phyloP scores from a whole-genome alignment of 805 yeast genomes.

The Schwanniomyces sp. region DNA sequence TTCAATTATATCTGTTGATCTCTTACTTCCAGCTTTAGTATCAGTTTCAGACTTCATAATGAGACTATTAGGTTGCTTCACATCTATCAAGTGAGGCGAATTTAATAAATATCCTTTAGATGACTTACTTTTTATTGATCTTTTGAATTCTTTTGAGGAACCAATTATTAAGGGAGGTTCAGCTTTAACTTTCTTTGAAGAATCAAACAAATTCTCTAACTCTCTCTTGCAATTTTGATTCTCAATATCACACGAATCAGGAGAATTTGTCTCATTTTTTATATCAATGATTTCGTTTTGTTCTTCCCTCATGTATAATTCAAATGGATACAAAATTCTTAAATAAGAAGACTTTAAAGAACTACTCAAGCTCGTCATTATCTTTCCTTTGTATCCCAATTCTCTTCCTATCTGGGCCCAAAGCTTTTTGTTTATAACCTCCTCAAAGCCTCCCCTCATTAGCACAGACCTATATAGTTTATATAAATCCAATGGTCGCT shows the following conservation, averaged over 20 bases:
- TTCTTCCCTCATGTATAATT: slow-evolving; percentile 15
- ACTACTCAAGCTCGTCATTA: slow-evolving; percentile 69
- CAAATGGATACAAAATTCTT: slow-evolving; percentile 37
- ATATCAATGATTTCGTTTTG: slow-evolving; percentile 17
- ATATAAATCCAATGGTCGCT: slow-evolving; percentile 63
- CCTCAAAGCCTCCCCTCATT: slow-evolving; percentile 63
- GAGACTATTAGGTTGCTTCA: slow-evolving; percentile 26
- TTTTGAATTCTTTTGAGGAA: slow-evolving; percentile 43
- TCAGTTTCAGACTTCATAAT: slow-evolving; percentile 10
- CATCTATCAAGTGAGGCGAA: slow-evolving; percentile 49
- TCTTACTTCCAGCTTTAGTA: slow-evolving; percentile 4
- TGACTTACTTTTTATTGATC: slow-evolving; percentile 47
- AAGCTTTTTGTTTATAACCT: slow-evolving; percentile 61
- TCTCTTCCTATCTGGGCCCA: slow-evolving; percentile 89
- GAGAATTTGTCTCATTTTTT: background rate
- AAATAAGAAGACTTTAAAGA: slow-evolving; percentile 62
- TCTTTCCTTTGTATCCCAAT: slow-evolving; percentile 70
- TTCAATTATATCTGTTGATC: slow-evolving; percentile 7
- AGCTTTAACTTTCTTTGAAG: slow-evolving; percentile 1
- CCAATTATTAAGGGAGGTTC: slow-evolving; percentile 42
- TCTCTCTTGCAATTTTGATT: slow-evolving; percentile 7
- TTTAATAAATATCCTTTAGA: slow-evolving; percentile 53
- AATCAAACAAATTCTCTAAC: background rate
- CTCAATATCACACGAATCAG: slow-evolving; percentile 1
- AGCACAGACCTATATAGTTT: slow-evolving; percentile 57